Percentiles rank a stretch among this genome's conserved stretches.
Conservation (phyloP, 192 early-diverging fungal species). For the Phlyctochytrium planicorne region DNA sequence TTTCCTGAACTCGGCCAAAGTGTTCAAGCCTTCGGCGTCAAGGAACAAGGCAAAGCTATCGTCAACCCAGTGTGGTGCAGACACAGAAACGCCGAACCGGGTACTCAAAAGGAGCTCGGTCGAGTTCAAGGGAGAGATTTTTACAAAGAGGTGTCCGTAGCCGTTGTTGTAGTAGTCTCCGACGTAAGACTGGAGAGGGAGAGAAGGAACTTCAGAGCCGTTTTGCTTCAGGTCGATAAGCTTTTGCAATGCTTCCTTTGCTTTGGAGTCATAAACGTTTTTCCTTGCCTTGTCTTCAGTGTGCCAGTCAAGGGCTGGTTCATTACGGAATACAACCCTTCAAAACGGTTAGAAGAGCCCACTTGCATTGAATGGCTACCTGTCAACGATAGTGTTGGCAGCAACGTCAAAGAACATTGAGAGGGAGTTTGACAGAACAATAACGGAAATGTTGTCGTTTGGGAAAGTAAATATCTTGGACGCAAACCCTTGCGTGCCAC, state of each 20-base stretch:
- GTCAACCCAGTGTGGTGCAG: not conserved
- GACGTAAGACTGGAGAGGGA: not conserved
- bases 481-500: conserved; percentile 5
- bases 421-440: conserved; percentile 15
- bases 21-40: no score
- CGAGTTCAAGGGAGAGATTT: not conserved
- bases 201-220: not conserved
- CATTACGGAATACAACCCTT: not conserved
- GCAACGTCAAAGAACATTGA: not conserved
- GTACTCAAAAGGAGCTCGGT: no score
- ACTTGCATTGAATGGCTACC: not conserved
- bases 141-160: not conserved
- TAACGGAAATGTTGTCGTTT: conserved; percentile 14
- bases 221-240: not conserved
- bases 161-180: not conserved
- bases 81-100: no score
- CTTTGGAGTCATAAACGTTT: no score
- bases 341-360: not conserved
- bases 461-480: conserved; percentile 13
- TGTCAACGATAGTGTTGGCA: not conserved
- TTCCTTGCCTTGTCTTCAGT: not conserved
- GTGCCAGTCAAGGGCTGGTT: not conserved
- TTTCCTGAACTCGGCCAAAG: no score
- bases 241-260: not conserved
- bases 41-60: not conserved